phyloP scores from a whole-genome alignment of 202 grass and related monocot genomes.

The Zizania palustris region DNA sequence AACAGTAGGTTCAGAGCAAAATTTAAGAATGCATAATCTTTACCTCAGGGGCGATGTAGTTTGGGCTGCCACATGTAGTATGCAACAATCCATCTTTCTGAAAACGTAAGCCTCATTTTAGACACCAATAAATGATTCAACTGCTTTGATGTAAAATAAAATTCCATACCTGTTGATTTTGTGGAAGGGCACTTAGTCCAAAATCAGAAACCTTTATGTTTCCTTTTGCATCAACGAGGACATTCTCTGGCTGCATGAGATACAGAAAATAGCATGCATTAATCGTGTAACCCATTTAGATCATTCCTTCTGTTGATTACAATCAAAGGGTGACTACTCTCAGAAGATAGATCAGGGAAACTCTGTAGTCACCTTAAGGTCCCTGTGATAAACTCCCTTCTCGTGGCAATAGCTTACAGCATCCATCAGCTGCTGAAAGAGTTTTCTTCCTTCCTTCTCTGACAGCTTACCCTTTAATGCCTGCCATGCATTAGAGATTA shows the following conservation, averaged over 20 bases:
- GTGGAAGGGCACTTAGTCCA: conserved; percentile 76
- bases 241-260: conserved; percentile 79
- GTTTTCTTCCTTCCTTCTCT: conserved; percentile 71
- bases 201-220: conserved; percentile 99
- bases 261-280: conserved; percentile 37
- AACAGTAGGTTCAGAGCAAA: not conserved
- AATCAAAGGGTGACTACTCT: not conserved
- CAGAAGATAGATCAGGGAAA: conserved; percentile 23
- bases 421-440: conserved; percentile 96
- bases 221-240: conserved; percentile 91
- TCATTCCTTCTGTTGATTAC: not conserved
- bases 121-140: conserved; percentile 22
- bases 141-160: conserved; percentile 23
- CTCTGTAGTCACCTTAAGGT: conserved; percentile 70
- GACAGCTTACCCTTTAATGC: conserved; percentile 70
- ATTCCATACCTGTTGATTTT: conserved; percentile 68
- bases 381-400: conserved; percentile 89
- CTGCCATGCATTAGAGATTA: conserved; percentile 33
- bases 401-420: conserved; percentile 90
- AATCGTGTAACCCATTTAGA: conserved; percentile 13
- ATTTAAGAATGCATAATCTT: conserved; percentile 4
- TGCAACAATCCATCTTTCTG: conserved; percentile 94
- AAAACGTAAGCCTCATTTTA: conserved; percentile 29
- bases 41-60: conserved; percentile 95
- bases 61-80: conserved; percentile 93